A percentile compares a stretch with the other conserved stretches of the same genome.
These are phyloP conservation scores for Setaria italica DNA, from an alignment of 202 grass and related monocot genomes.

Conservation along the genomic window DNA sequence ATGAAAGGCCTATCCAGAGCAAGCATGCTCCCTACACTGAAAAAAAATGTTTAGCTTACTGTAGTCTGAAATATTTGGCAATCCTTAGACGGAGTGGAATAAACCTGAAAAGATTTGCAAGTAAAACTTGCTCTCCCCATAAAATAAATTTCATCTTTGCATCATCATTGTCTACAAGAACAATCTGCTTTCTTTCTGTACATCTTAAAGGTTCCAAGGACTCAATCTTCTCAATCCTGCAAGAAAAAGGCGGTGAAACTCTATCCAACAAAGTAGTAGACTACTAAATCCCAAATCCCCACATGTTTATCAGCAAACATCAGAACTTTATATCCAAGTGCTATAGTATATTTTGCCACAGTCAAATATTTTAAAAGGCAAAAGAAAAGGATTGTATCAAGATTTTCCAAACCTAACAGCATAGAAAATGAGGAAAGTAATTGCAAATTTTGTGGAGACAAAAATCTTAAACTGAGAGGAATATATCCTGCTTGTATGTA, in stretches of 20 bases:
- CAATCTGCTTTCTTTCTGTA: slow-evolving; percentile 75
- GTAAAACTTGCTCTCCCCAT: slow-evolving; percentile 92
- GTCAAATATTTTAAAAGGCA: slow-evolving; percentile 2
- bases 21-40: slow-evolving; percentile 95
- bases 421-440: slow-evolving; percentile 23
- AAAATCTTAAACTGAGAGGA: background rate
- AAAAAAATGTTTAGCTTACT: slow-evolving; percentile 48
- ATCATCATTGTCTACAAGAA: slow-evolving; percentile 76
- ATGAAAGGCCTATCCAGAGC: slow-evolving; percentile 90
- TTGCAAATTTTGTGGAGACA: slow-evolving; percentile 1
- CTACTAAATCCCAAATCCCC: background rate
- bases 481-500: background rate
- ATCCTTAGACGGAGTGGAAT: slow-evolving; percentile 40
- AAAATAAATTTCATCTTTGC: slow-evolving; percentile 85
- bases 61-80: slow-evolving; percentile 25
- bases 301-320: slow-evolving; percentile 12
- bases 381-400: slow-evolving; percentile 2
- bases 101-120: slow-evolving; percentile 97
- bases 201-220: slow-evolving; percentile 68
- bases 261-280: slow-evolving; percentile 24
- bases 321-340: background rate
- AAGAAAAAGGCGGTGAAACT: slow-evolving; percentile 40
- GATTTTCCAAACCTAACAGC: background rate
- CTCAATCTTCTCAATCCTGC: slow-evolving; percentile 86
- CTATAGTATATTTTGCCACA: slow-evolving; percentile 7